phyloP scores from a whole-genome alignment of 345 rosid species.

The Rhizophora apiculata region DNA sequence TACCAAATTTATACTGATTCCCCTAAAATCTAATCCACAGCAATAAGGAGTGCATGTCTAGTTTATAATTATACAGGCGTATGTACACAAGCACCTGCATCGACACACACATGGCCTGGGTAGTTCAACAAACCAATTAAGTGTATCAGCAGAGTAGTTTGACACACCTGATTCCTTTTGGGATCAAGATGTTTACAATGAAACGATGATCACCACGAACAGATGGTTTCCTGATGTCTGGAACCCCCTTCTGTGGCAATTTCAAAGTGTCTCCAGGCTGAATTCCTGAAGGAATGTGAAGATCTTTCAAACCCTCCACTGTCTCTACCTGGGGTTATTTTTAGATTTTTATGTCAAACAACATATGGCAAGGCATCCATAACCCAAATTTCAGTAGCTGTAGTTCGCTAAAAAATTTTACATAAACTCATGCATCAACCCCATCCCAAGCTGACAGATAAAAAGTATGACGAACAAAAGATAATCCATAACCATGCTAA shows the following conservation, averaged over 20 bases:
- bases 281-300: conserved; percentile 68
- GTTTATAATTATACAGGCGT: too few relatives aligned
- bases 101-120: background rate
- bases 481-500: background rate
- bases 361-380: background rate
- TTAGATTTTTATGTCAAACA: conserved; percentile 2
- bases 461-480: background rate
- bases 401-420: background rate
- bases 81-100: background rate
- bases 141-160: background rate
- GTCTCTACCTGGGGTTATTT: conserved; percentile 74
- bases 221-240: conserved; percentile 67
- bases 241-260: conserved; percentile 67
- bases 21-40: too few relatives aligned
- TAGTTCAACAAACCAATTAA: background rate
- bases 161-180: conserved; percentile 62
- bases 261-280: conserved; percentile 81
- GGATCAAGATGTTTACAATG: conserved; percentile 67
- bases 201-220: conserved; percentile 83
- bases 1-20: too few relatives aligned
- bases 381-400: background rate
- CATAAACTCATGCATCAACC: background rate
- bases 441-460: background rate
- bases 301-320: conserved; percentile 70
- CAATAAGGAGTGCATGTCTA: too few relatives aligned